Evolutionary conservation across 1,139 yeast genomes (phyloP), one percentile per base, ranked within the genome.

Genomic region (Kodamaea arcana): DNA sequence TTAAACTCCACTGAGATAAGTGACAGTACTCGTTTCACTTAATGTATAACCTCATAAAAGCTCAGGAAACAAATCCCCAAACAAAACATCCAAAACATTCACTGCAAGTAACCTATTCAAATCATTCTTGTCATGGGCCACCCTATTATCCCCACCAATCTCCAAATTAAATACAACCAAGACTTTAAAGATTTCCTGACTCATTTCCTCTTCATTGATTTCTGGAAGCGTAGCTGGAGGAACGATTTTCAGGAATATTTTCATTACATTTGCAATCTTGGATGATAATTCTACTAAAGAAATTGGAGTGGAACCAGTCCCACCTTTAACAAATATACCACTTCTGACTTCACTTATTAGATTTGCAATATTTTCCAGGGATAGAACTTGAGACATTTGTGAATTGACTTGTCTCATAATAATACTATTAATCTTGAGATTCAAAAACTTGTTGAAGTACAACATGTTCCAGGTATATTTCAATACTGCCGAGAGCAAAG

Each of bases 81-180:
- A 39, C 15, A 63, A 28, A 32, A 51, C 50, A 43, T 69, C 75
- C 14, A 68, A 27, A 11, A 63, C 30, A 26, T 57, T 47, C 13
- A 65, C 44, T 11, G 59, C 43, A 11, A 67, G 48, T 30, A 65
- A 50, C 42, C 52, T 51, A 44, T 69, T 69, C 35, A 62, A 40
- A 6, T 45, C 49, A 30, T 53, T 49, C 1, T 31, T 15, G 2
- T 45, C 46, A 25, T 47, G 33, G 14, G 41, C 33, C 21, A 29
- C 15, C 24, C 31, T 27, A 27, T 44, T 40, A 9, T 29, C 34
- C 3, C 33, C 29, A 7, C 30, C 33, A n/a, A 27, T 18, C 11
- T 40, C 32, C 31, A 43, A 48, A 32, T 50, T 53, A 43, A 61
- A 60, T 1, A 56, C 43, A 20, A 40, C 27, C n/a, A 61, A 35